Evolutionary conservation across 163 green algal genomes (phyloP).

Genomic region (Chlorella variabilis): DNA sequence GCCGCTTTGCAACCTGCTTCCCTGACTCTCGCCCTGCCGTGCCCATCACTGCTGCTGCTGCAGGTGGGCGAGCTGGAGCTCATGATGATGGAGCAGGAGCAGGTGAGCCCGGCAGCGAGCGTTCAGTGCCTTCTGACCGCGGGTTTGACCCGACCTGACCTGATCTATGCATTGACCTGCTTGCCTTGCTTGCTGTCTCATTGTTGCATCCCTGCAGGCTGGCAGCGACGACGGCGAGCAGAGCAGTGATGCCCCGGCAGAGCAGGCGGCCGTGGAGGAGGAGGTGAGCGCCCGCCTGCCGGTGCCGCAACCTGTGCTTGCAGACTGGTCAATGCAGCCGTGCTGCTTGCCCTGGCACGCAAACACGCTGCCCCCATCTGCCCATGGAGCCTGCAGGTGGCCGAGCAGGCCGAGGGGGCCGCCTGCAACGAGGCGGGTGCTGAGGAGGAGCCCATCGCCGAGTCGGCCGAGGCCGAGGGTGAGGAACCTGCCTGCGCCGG

Average conservation of each 20-base stretch:
- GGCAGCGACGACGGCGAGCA: not conserved
- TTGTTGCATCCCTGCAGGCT: too few relatives aligned
- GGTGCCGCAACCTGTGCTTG: too few relatives aligned
- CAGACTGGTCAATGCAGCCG: too few relatives aligned
- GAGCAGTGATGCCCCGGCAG: not conserved
- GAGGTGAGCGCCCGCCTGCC: not conserved
- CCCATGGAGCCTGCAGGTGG: not conserved
- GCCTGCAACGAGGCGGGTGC: too few relatives aligned
- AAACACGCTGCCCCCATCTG: too few relatives aligned
- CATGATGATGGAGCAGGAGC: not conserved
- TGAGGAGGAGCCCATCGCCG: too few relatives aligned
- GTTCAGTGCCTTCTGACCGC: too few relatives aligned
- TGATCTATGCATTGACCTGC: too few relatives aligned
- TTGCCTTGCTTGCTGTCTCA: too few relatives aligned
- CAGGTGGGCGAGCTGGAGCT: slow-evolving; percentile 7
- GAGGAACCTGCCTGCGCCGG: not conserved
- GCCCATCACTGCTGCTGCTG: not conserved
- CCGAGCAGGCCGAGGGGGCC: not conserved
- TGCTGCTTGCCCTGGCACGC: too few relatives aligned
- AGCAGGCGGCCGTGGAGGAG: not conserved
- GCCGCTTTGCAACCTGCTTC: too few relatives aligned
- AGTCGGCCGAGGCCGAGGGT: not conserved
- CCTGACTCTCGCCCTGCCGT: too few relatives aligned
- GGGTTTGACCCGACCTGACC: not conserved
- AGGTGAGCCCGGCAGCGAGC: not conserved